Evolutionary conservation across 73 alveolate species (phyloP), one percentile per base, ranked within the genome.

Genomic region (Paraurostyla sp.): DNA sequence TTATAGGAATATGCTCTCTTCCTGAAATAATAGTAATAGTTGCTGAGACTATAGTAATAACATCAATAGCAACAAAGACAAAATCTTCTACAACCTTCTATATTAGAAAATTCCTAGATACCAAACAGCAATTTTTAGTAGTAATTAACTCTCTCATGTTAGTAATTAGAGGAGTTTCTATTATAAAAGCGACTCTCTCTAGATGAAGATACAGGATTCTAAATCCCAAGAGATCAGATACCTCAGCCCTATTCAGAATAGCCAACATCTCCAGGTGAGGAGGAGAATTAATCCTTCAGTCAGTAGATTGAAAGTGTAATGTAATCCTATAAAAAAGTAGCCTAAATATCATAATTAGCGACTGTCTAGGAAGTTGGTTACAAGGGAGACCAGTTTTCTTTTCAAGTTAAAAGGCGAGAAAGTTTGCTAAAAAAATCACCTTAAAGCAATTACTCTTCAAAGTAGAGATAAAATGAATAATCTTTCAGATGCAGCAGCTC

Each of bases 381-480:
- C 32, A 60, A 32, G 50, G 78, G 78, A 30, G 78, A 60, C 32
- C 32, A 60, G 32, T 60, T 60, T 30, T 60, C 78, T 29, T 60
- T 60, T 33, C 25, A 60, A 60, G 51, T 16, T 27, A 60, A 60
- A 27, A 9, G 3, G 49, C 22, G 78, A 32, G 78, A 60, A 27
- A 60, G 78, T 60, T 2, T 60, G 45, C 51, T 50, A 27, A 60
- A 29, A 25, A 60, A 33, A 60, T 27, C 78, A 3, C 78, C 78
- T 29, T 11, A 9, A 13, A 9, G 23, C 22, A 16, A 9, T 16
- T 60, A 60, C 33, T 56, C 71, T 60, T 30, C 78, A 32, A 30
- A n/a, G n/a, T n/a, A n/a, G n/a, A n/a, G n/a, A 6, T 3, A 60
- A 60, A 3, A 23, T 29, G 45, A 29, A 23, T 60, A 29, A 11